Base-by-base conservation (phyloP, 139 green algal genomes). In the Chlamydomonas incerta region DNA sequence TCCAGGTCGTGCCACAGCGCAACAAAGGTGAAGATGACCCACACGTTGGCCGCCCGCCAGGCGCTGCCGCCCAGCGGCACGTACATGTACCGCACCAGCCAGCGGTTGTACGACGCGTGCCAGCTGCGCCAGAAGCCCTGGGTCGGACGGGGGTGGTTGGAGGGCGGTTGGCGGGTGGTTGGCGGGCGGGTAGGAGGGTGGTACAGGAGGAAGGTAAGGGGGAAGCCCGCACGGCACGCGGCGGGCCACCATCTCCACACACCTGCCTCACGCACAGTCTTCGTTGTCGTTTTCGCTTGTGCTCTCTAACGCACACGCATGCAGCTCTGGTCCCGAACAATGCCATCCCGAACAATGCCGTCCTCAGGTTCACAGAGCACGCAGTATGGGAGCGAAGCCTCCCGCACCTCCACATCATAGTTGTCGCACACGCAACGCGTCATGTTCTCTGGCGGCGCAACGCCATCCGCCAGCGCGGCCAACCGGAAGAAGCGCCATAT, bases 1-100 rank as follows among this genome's bases (percentile, higher is more conserved):
- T 99, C 96, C 35, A 99, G 68, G 87, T 99, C 97, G 88, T 99
- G 97, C 96, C 97, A 99, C 33, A 98, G 34, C 17, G 94, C 97
- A 52, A 99, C 97, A 90, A 99, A 99, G 1, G 95, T 95, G 90
- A 99, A 99, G 57, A 99, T 95, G 24, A 89, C 68, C 97, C 96
- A 99, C 46, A 99, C 92, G 83, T 93, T 96, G 34, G 92, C 62
- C 14, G 87, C 10, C 0, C 92, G 91, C 84, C 87, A 93, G 2
- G 34, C 41, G 9, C 68, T 58, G 34, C 97, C 97, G 14, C 97
- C 97, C 47, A 99, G 79, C 0, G 97, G 97, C 0, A 99, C 88
- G 85, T 99, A 99, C 85, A 99, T 87, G 91, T 99, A 99, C 0
- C 94, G 90, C 46, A 98, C 95, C 82, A 98, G 92, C 96, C 96